These are phyloP conservation scores for Chernovozyma aurita DNA, from an alignment of 1,139 yeast genomes.

Conservation along the genomic window DNA sequence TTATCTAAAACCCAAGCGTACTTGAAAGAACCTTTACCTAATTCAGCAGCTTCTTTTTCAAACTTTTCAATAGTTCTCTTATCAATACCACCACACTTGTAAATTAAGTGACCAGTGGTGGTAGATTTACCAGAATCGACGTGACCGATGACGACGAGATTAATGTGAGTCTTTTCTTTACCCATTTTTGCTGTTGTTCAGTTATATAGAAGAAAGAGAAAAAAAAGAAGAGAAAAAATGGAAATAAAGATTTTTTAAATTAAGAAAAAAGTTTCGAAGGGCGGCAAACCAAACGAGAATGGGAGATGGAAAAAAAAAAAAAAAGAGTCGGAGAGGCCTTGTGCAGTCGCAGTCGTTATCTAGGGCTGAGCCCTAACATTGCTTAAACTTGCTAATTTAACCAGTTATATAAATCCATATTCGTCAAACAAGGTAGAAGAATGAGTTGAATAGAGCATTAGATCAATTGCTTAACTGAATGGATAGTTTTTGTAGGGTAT, in stretches of 20 bases:
- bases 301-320: too few species aligned
- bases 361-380: conserved; percentile 1
- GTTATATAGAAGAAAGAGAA: conserved; percentile 2
- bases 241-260: conserved; percentile 4
- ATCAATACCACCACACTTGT: conserved; percentile 58
- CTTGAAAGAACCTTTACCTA: conserved; percentile 91
- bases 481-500: too few species aligned
- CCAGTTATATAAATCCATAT: too few species aligned
- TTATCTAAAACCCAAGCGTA: conserved; percentile 92
- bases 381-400: too few species aligned
- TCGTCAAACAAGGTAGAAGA: too few species aligned
- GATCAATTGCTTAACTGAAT: too few species aligned
- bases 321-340: too few species aligned
- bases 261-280: neutral
- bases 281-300: neutral
- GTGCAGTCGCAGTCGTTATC: neutral
- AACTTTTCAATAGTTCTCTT: conserved; percentile 93
- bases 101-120: conserved; percentile 24
- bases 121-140: too few species aligned
- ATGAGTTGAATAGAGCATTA: too few species aligned
- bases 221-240: conserved; percentile 4
- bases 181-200: conserved; percentile 41
- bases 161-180: conserved; percentile 95
- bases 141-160: conserved; percentile 99
- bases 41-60: conserved; percentile 92